Percentiles rank a stretch among this genome's conserved stretches.
Evolutionary conservation across 495 filamentous ascomycete genomes (phyloP).

Genomic region (Aspergillus indologenus): DNA sequence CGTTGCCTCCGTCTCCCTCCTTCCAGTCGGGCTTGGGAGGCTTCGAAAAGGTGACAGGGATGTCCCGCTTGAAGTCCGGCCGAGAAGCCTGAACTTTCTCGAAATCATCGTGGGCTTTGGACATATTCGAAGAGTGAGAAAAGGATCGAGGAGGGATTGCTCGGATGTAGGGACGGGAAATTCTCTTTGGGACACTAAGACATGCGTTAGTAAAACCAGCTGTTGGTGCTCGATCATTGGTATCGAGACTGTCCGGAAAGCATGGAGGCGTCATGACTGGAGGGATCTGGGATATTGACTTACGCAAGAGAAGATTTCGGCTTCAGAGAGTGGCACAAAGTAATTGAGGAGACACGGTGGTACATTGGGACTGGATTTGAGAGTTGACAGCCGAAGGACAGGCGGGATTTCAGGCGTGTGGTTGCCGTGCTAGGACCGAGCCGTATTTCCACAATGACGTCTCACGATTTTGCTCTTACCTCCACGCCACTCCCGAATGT

Average conservation of each 20-base stretch:
- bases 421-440: constrained; percentile 5
- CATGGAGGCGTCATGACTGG: not conserved
- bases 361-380: not conserved
- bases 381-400: not conserved
- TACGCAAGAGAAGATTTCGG: not conserved
- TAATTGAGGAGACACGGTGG: not conserved
- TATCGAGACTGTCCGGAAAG: not conserved
- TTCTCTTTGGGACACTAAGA: not conserved
- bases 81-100: constrained; percentile 70
- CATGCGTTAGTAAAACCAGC: not conserved
- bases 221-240: not conserved
- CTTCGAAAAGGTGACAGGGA: constrained; percentile 60
- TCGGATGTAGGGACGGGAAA: too few species aligned
- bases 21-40: constrained; percentile 74
- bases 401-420: not conserved
- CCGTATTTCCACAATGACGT: constrained; percentile 6
- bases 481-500: not conserved
- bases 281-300: not conserved
- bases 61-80: constrained; percentile 56
- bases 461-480: not conserved
- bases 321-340: not conserved
- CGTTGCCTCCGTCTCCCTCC: constrained; percentile 71
- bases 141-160: constrained; percentile 15
- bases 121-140: constrained; percentile 25
- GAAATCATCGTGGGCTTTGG: constrained; percentile 60